Base-by-base conservation (phyloP, 1,284 basidiomycete species). In the Blastosporella zonata region DNA sequence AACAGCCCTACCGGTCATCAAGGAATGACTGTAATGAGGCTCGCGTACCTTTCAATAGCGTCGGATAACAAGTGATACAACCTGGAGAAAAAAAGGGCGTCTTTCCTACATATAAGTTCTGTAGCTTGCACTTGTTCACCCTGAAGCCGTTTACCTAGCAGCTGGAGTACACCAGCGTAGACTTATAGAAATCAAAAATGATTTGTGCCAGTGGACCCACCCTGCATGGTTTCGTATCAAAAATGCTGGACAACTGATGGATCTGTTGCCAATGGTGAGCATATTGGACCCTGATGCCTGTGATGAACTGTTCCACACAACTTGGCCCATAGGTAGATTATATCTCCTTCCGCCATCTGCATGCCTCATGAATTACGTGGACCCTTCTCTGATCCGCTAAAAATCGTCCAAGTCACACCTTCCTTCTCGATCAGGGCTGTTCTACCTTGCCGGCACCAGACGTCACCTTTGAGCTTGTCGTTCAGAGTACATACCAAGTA, bases 361-460 rank as follows among this genome's bases (percentile, higher is more conserved):
- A 42, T 53, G 49, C 49, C 52, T 28, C 49, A 45, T 53, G 44
- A 43, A 40, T 27, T 27, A 13, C 6, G 12, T 31, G 7, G 29
- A 25, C 3, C 10, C 5, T 9, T 29, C 17, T 8, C 9, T 38
- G 20, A 15, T 29, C 2, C 21, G 29, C 23, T 37, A 25, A 27
- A 13, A 47, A 36, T 35, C 13, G 34, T 9, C 23, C 12, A 39
- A 53, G 52, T 15, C 40, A 38, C 10, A 33, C n/a, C n/a, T 53
- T 44, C 44, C 48, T 31, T 47, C 41, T 12, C 36, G 44, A 35
- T 50, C 48, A 6, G 52, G 52, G 8, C 51, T 43, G 28, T 53
- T 53, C 29, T 36, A 50, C 38, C 48, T 43, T 22, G 23, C 34
- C 15, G 5, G 22, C 46, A 21, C 23, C 39, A 18, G 21, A 47